phyloP scores from a whole-genome alignment of 1,284 basidiomycete genomes.

The Cutaneotrichosporon dermatis region DNA sequence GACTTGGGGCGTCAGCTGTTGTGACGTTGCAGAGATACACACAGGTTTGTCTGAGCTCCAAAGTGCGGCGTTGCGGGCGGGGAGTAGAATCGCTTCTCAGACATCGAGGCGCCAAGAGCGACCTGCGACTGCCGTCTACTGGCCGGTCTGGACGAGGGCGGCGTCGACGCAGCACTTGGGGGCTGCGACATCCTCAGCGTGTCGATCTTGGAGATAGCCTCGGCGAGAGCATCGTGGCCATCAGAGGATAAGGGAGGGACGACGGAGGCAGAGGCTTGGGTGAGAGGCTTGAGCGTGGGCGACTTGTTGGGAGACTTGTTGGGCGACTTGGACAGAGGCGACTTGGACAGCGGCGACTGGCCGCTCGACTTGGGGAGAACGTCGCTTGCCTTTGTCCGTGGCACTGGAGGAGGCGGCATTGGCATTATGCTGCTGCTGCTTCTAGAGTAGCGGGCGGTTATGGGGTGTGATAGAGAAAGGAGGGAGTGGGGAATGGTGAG shows the following conservation, averaged over 20 bases:
- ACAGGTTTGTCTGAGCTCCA: constrained; percentile 47
- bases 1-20: constrained; percentile 7
- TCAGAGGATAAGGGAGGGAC: constrained; percentile 22
- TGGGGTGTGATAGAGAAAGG: neutral
- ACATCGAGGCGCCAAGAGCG: neutral
- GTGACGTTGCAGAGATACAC: constrained; percentile 8
- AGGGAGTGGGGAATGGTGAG: no score
- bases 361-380: neutral
- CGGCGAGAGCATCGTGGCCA: constrained; percentile 28
- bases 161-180: constrained; percentile 12
- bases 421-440: constrained; percentile 19
- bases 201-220: constrained; percentile 44
- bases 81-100: constrained; percentile 15
- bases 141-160: constrained; percentile 3
- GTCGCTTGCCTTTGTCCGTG: neutral
- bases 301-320: constrained; percentile 19
- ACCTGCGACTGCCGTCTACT: neutral
- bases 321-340: neutral
- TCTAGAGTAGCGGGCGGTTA: no score
- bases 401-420: constrained; percentile 23
- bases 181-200: constrained; percentile 35
- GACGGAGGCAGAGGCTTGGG: neutral
- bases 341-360: neutral
- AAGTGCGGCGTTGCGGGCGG: constrained; percentile 49
- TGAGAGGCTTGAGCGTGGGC: constrained; percentile 11